Base-by-base conservation (phyloP, 306 rosid species). In the Cyamopsis tetragonoloba region DNA sequence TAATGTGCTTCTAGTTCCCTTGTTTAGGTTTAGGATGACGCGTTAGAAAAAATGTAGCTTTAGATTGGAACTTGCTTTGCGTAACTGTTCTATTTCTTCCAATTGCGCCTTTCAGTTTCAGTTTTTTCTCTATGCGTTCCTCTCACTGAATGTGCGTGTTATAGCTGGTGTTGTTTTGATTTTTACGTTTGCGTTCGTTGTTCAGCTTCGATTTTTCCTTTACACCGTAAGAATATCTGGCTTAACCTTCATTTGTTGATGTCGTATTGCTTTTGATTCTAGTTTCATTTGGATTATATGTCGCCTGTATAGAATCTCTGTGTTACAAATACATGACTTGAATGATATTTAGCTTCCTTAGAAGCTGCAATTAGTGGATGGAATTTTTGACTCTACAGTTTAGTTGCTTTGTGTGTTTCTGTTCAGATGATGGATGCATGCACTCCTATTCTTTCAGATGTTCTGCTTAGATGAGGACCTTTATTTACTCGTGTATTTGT, bases 121-220 rank as follows among this genome's bases (percentile, higher is more conserved):
- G 53, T 15, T 50, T 19, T 48, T 8, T 20, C 14, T 20, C 14
- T 10, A 38, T 24, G 35, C 38, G 2, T 72, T 73, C 9, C 43
- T 57, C 48, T 42, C 22, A 26, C 17, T 48, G 5, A 47, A 26
- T 60, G 41, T 43, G 7, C 17, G 41, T 61, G 56, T 51, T 50
- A 42, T 30, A 7, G 17, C 22, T 62, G 70, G 41, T 38, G 2
- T 49, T 48, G 14, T 30, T 34, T 49, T 48, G 14, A 22, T 34
- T 48, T 65, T 66, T 44, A 47, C 7, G 56, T 28, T 70, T 35
- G 62, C 3, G 59, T 65, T 55, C 38, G 4, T 62, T 44, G 37
- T 32, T 46, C 30, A 12, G 22, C 28, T 70, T 70, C 74, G 23
- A 24, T 31, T 68, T 70, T 50, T 9, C 60, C 28, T n/a, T 49